These are phyloP conservation scores for Cutaneotrichosporon curvatum DNA, from an alignment of 1,284 basidiomycete species.

Conservation along the genomic window DNA sequence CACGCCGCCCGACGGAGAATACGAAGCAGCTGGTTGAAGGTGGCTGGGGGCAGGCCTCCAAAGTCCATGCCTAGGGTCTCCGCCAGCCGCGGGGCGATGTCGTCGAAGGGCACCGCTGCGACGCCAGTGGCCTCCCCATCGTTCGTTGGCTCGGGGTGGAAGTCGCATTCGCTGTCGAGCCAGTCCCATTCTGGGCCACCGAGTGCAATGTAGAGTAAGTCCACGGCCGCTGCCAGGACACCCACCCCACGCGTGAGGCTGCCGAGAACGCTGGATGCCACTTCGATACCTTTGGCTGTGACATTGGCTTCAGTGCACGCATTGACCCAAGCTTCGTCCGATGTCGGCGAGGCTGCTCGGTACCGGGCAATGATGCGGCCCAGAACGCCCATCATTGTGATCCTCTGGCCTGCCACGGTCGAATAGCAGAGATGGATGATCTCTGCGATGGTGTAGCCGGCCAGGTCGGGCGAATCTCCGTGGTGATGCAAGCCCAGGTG, in stretches of 20 bases:
- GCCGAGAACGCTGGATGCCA: conserved; percentile 6
- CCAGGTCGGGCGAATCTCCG: conserved; percentile 60
- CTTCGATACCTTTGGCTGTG: conserved; percentile 9
- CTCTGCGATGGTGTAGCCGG: conserved; percentile 84
- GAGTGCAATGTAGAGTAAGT: conserved; percentile 28
- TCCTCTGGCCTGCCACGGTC: conserved; percentile 73
- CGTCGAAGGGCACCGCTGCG: conserved; percentile 30
- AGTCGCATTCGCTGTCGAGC: conserved; percentile 11
- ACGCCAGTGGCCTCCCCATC: conserved; percentile 17
- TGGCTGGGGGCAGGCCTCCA: conserved; percentile 15
- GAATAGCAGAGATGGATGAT: conserved; percentile 75
- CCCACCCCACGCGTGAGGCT: conserved; percentile 15
- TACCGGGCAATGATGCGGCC: conserved; percentile 51
- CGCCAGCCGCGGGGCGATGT: conserved; percentile 27
- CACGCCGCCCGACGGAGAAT: conserved; percentile 59
- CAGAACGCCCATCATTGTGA: conserved; percentile 71
- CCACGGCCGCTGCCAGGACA: conserved; percentile 29
- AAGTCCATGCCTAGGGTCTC: conserved; percentile 25
- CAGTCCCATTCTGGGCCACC: conserved; percentile 22
- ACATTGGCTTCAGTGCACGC: conserved; percentile 9
- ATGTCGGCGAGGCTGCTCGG: neutral
- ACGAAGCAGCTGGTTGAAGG: conserved; percentile 53
- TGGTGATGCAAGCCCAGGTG: conserved; percentile 88
- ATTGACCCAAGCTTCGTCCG: conserved; percentile 5
- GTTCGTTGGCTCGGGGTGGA: conserved; percentile 4